A percentile compares a stretch with the other conserved stretches of the same genome.
These are phyloP conservation scores for Talaromyces sp. DNA, from an alignment of 2,329 filamentous ascomycete genomes.

Conservation along the genomic window DNA sequence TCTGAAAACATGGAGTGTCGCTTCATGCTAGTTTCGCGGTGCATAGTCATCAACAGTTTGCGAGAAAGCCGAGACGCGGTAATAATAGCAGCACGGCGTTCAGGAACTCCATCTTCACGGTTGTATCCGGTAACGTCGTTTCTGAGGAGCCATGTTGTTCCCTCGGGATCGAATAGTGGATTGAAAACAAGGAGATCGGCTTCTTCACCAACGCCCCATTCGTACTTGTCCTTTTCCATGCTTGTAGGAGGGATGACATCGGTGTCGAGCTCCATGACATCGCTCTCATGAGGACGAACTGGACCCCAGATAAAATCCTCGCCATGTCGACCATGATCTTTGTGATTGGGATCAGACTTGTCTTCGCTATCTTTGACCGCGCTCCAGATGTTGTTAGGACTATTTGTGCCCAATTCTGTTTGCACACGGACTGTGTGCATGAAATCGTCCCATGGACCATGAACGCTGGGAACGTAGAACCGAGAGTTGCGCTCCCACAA, in stretches of 20 bases:
- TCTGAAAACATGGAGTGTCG: conserved; percentile 92
- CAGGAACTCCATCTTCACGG: conserved; percentile 58
- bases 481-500: conserved; percentile 77
- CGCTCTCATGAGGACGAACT: conserved; percentile 63
- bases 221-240: conserved; percentile 75
- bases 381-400: conserved; percentile 67
- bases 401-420: conserved; percentile 66
- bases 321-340: conserved; percentile 36
- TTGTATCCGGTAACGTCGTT: conserved; percentile 87
- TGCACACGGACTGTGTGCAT: conserved; percentile 73
- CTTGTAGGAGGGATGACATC: conserved; percentile 70
- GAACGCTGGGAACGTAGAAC: conserved; percentile 74
- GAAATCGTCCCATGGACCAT: conserved; percentile 79
- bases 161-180: conserved; percentile 85
- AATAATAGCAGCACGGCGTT: conserved; percentile 83
- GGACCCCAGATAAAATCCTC: conserved; percentile 82
- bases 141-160: conserved; percentile 77
- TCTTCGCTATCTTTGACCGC: conserved; percentile 36
- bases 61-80: conserved; percentile 81
- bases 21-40: conserved; percentile 78
- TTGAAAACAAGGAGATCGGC: conserved; percentile 90
- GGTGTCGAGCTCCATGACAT: conserved; percentile 71
- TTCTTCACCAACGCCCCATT: conserved; percentile 86
- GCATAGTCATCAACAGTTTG: conserved; percentile 80
- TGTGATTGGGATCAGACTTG: conserved; percentile 27